Base-by-base conservation (phyloP, 2,329 filamentous ascomycete genomes). In the Furcasterigmium sp. region DNA sequence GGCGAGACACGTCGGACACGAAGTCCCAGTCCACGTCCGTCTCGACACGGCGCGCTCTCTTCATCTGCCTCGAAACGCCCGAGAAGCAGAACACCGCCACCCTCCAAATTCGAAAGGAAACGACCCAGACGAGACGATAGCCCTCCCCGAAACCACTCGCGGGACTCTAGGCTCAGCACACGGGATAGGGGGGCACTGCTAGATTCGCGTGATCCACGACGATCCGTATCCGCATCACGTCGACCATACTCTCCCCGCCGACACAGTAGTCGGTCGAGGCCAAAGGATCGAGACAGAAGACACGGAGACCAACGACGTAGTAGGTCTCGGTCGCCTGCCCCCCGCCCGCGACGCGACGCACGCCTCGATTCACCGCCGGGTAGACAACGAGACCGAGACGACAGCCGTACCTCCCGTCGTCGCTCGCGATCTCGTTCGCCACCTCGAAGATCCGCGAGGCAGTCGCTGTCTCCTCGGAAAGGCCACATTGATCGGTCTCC, bases 321-420 rank as follows among this genome's bases (percentile, higher is more conserved):
- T 25, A 41, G 45, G 39, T 50, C 49, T n/a, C 46, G 44, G 21
- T 50, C 48, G 3, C 46, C 46, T n/a, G n/a, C n/a, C 7, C 34
- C 39, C 14, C 40, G 42, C 37, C 39, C 45, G 7, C 39, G 46
- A 35, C 32, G 9, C n/a, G 32, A 35, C 8, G 41, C 32, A 26
- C 47, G 45, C 11, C 38, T 25, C 14, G 45, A 47, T 15, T 41
- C 39, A 14, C 44, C 47, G 14, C 39, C 39, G 10, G 23, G 38
- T 13, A 41, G 41, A 23, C 42, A 41, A 15, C 48, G 39, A 17
- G 48, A 46, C 15, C 44, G 14, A 14, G 30, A 5, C 46, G 41
- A 20, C 49, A 15, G 32, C 10, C 32, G 32, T 35, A 17, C 32
- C 48, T 34, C 47, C 49, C 11, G 40, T 7, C 23, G 23, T 26